A percentile compares a stretch with the other conserved stretches of the same genome.
Evolutionary conservation across 163 green algal genomes (phyloP).

Genomic region (Chlorella variabilis): DNA sequence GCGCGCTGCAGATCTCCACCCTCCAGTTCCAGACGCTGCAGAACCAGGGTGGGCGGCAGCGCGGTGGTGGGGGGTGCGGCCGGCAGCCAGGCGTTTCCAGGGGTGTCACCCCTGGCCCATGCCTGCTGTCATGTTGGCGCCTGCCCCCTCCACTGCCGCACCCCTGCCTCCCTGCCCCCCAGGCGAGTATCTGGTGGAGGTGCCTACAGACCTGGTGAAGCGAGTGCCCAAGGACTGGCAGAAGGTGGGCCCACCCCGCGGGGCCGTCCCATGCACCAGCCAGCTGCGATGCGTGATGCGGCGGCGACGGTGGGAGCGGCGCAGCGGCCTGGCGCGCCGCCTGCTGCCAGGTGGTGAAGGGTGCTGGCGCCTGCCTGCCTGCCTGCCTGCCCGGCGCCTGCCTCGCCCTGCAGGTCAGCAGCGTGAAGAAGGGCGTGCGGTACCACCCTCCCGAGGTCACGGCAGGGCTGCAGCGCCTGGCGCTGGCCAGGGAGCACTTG

Average conservation of each 20-base stretch:
- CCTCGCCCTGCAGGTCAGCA: slow-evolving; percentile 60
- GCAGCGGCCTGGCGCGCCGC: too few relatives aligned
- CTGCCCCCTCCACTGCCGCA: slow-evolving; percentile 1
- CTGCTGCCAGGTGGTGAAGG: too few relatives aligned
- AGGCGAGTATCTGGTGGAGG: slow-evolving; percentile 83
- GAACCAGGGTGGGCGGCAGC: background rate
- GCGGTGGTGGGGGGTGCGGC: background rate
- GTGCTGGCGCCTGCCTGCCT: too few relatives aligned
- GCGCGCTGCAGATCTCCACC: slow-evolving; percentile 2
- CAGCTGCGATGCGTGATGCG: too few relatives aligned
- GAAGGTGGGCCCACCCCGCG: slow-evolving; percentile 35
- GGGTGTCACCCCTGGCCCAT: too few relatives aligned
- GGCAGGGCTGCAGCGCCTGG: slow-evolving; percentile 56
- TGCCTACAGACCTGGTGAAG: slow-evolving; percentile 62
- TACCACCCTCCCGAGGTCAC: slow-evolving; percentile 84
- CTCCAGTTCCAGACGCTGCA: slow-evolving; percentile 7
- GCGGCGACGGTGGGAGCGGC: too few relatives aligned
- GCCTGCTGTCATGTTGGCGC: too few relatives aligned
- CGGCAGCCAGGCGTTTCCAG: too few relatives aligned
- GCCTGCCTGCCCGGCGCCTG: too few relatives aligned
- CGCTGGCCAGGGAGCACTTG: slow-evolving; percentile 66
- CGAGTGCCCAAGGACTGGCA: slow-evolving; percentile 59
- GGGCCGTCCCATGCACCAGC: too few relatives aligned
- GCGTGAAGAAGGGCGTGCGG: slow-evolving; percentile 74
- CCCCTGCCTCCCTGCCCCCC: slow-evolving; percentile 50